phyloP scores from a whole-genome alignment of 805 yeast species.

The Lipomyces kockii region DNA sequence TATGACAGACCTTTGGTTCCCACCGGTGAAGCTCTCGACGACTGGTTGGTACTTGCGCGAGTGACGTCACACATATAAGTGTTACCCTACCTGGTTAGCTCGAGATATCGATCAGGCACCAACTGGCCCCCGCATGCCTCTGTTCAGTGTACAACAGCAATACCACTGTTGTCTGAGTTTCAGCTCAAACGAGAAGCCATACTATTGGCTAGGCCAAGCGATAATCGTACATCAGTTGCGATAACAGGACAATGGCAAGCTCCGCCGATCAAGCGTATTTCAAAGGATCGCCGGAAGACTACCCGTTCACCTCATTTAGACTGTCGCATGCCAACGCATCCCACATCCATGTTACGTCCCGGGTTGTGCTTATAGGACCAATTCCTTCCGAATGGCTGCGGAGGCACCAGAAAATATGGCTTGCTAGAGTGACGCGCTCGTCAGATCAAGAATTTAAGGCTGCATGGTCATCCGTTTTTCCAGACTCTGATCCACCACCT shows the following conservation, averaged over 20 bases:
- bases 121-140: background rate
- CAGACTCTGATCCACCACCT: constrained; percentile 26
- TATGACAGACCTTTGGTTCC: too few species aligned
- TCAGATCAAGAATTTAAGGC: constrained; percentile 28
- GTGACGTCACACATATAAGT: background rate
- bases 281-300: background rate
- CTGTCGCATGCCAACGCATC: constrained; percentile 57
- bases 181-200: background rate
- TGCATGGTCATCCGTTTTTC: constrained; percentile 35
- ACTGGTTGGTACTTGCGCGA: background rate
- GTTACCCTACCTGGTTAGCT: background rate
- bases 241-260: background rate
- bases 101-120: background rate
- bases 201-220: background rate
- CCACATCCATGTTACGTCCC: constrained; percentile 56
- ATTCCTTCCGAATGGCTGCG: constrained; percentile 64
- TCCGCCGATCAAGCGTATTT: background rate
- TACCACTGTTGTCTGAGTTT: background rate
- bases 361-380: constrained; percentile 58
- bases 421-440: constrained; percentile 30
- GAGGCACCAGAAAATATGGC: constrained; percentile 39
- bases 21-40: too few species aligned
- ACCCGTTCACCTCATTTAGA: constrained; percentile 66
- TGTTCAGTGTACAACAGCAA: background rate
- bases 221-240: background rate